phyloP scores from a whole-genome alignment of 2,329 filamentous ascomycete genomes.

The Ophiostoma ips region DNA sequence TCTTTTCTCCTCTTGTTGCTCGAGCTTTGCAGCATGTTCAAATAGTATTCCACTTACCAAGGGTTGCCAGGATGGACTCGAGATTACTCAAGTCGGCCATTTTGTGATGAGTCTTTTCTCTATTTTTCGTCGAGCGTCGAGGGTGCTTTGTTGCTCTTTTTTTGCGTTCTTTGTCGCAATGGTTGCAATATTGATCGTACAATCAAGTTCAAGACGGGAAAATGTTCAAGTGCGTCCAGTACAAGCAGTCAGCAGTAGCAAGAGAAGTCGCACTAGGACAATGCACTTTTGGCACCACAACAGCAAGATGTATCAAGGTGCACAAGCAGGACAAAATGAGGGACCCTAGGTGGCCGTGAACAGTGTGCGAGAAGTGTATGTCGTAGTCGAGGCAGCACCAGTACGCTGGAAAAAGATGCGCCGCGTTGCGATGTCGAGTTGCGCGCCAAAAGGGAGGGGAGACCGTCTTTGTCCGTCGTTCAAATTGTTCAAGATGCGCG shows the following conservation, averaged over 20 bases:
- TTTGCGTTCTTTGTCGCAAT: background rate
- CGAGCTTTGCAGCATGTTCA: background rate
- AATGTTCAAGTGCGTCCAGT: background rate
- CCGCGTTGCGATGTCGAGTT: background rate
- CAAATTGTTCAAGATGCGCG: background rate
- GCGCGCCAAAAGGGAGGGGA: background rate
- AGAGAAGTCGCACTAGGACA: too few relatives aligned
- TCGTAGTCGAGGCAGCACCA: background rate
- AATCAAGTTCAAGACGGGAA: background rate
- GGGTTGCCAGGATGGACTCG: conserved; percentile 16
- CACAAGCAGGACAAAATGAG: too few relatives aligned
- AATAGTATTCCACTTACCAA: conserved; percentile 14
- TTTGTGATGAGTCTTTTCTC: background rate
- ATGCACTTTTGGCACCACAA: too few relatives aligned
- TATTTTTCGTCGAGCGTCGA: background rate
- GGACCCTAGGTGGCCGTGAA: too few relatives aligned
- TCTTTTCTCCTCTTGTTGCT: too few relatives aligned
- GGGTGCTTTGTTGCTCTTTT: background rate
- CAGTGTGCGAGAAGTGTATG: background rate
- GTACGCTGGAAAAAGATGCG: too few relatives aligned
- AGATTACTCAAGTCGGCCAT: conserved; percentile 14
- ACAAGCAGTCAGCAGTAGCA: background rate
- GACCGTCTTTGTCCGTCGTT: background rate
- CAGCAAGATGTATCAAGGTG: background rate
- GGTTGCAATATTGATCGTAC: background rate